Evolutionary conservation across 805 yeast genomes (phyloP), one percentile per base, ranked within the genome.

Genomic region (Schizosaccharomyces pombe): DNA sequence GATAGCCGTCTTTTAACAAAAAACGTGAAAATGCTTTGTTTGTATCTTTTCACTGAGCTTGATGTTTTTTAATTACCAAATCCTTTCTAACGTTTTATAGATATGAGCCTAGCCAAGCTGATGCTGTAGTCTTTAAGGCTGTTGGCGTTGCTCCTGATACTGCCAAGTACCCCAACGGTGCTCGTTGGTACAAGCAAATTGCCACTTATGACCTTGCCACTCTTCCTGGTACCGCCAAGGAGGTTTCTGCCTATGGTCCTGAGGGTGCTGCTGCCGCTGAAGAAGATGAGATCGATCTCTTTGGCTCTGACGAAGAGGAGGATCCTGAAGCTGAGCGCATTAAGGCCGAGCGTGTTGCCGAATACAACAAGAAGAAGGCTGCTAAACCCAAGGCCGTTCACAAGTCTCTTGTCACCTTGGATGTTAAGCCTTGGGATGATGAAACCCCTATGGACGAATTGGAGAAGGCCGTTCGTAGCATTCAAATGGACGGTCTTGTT

Each of bases 351-450:
- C 86, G 99, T 82, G 74, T 91, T 67, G 97, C 95, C 70, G 95
- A 80, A 71, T 91, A 91, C 80, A 83, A 85, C 68, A 86, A 82
- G 80, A 91, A 91, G 82, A 95, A 95, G 63, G 80, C 89, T 63
- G 83, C 83, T 76, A 93, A 93, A 70, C 85, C 97, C 66, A 86
- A 86, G 79, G 86, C 97, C 67, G 95, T 95, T 72, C 96, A 98
- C 68, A 91, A 91, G 78, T 85, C 96, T 59, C 75, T 86, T 63
- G 95, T 91, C 67, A 89, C 99, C 67, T 68, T 91, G 65, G 98
- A 91, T 65, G 94, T 91, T 65, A 91, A 91, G 81, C 97, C 96
- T 75, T 91, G 99, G 99, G 98, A 91, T 73, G 98, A 91, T 68
- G 97, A 91, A 78, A 91, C 99, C 64, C 81, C 89, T 69, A 77